Conservation (phyloP, 1,139 yeast genomes). For the Magnusiomyces tetraspermus region DNA sequence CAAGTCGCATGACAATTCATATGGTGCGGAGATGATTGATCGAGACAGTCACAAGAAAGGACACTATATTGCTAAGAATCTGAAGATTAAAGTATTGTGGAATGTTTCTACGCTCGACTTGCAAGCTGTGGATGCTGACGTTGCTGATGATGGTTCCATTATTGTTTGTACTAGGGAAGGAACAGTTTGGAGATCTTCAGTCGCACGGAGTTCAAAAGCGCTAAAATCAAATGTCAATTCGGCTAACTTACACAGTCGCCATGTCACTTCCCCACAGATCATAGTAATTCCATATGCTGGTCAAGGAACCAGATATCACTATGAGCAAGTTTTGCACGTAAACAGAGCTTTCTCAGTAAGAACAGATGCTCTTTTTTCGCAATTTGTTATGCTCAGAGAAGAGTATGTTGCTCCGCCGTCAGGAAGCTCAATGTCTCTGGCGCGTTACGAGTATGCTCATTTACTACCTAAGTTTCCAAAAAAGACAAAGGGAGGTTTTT, state of each 20-base stretch:
- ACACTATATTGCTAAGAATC: conserved; percentile 15
- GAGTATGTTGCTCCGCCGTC: conserved; percentile 30
- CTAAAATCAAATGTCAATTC: not conserved
- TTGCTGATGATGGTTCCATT: conserved; percentile 60
- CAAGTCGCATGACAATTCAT: not conserved
- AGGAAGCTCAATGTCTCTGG: not conserved
- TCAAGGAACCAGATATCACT: conserved; percentile 35
- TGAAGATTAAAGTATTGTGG: conserved; percentile 28
- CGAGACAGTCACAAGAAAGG: conserved; percentile 5
- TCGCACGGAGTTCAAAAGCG: conserved; percentile 12
- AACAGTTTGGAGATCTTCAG: conserved; percentile 38
- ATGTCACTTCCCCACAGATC: not conserved
- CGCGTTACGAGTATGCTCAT: not conserved
- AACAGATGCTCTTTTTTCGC: conserved; percentile 57
- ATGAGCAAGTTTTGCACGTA: conserved; percentile 44
- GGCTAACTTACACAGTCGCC: not conserved
- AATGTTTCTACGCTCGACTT: conserved; percentile 25
- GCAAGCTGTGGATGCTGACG: conserved; percentile 49
- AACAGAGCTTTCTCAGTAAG: conserved; percentile 50
- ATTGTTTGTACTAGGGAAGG: conserved; percentile 63
- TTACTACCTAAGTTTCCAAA: not conserved
- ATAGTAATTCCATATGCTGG: not conserved
- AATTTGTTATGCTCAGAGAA: conserved; percentile 61
- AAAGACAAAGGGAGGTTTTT: not conserved
- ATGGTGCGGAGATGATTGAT: not conserved